phyloP scores from a whole-genome alignment of 306 rosid genomes.

The Bauhinia variegata region DNA sequence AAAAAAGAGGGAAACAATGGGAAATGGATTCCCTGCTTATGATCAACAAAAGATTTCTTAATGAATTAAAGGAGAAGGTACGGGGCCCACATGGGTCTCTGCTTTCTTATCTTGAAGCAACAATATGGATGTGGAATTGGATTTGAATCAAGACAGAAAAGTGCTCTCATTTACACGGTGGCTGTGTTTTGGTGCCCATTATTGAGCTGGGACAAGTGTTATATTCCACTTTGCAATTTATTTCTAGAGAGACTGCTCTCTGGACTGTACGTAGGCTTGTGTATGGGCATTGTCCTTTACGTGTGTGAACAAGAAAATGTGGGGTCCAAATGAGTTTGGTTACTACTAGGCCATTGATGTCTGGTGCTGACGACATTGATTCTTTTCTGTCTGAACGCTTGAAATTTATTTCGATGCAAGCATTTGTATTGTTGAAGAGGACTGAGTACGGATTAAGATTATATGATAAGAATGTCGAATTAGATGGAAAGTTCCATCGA shows the following conservation, averaged over 20 bases:
- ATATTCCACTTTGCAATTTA: slow-evolving; percentile 7
- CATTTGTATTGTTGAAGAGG: slow-evolving; percentile 18
- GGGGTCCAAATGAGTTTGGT: slow-evolving; percentile 2
- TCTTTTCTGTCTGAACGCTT: slow-evolving; percentile 35
- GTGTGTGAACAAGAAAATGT: neutral
- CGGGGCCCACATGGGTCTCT: slow-evolving; percentile 29
- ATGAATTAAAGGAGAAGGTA: slow-evolving; percentile 11
- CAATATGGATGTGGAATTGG: slow-evolving; percentile 26
- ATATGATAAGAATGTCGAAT: neutral
- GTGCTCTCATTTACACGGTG: neutral
- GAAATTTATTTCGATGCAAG: slow-evolving; percentile 16
- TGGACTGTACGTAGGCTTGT: neutral
- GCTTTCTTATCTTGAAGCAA: slow-evolving; percentile 8
- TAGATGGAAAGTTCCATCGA: neutral
- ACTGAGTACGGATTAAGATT: slow-evolving; percentile 12
- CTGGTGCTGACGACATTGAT: slow-evolving; percentile 10
- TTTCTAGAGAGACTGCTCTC: neutral
- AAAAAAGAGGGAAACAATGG: slow-evolving; percentile 4
- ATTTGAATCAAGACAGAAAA: neutral
- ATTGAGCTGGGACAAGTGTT: neutral
- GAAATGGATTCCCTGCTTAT: slow-evolving; percentile 30
- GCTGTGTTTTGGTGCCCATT: slow-evolving; percentile 3
- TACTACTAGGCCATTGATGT: neutral
- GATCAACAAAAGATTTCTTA: neutral
- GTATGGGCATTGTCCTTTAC: no score